Conservation (phyloP, 1,139 yeast species). For the Trichomonascaceae sp. region DNA sequence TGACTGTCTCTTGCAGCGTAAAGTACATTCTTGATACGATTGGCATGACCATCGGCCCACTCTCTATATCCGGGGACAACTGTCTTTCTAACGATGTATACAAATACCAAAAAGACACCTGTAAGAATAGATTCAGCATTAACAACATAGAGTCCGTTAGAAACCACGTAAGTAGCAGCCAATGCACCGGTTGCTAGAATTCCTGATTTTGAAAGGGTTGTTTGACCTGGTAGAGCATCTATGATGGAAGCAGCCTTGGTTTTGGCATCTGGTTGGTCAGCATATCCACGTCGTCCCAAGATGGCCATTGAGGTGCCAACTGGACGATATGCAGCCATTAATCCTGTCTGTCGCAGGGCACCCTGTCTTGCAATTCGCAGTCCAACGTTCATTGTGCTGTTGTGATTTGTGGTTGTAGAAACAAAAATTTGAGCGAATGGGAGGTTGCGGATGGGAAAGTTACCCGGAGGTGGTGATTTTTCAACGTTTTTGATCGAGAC, state of each 20-base stretch:
- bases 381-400: slow-evolving; percentile 7
- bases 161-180: slow-evolving; percentile 87
- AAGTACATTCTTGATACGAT: slow-evolving; percentile 72
- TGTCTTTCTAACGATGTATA: slow-evolving; percentile 72
- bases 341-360: slow-evolving; percentile 5
- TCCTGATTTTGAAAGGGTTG: slow-evolving; percentile 85
- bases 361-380: slow-evolving; percentile 9
- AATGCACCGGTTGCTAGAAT: slow-evolving; percentile 92
- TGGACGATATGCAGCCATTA: slow-evolving; percentile 5
- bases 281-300: slow-evolving; percentile 26
- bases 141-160: slow-evolving; percentile 85
- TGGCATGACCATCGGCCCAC: slow-evolving; percentile 89
- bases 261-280: slow-evolving; percentile 63
- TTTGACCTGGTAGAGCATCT: slow-evolving; percentile 91
- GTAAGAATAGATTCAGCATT: slow-evolving; percentile 91
- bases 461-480: background rate
- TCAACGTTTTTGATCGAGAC: background rate
- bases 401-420: background rate
- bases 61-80: slow-evolving; percentile 93
- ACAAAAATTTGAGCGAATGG: slow-evolving; percentile 9
- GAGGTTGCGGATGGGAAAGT: background rate
- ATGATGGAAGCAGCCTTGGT: slow-evolving; percentile 84
- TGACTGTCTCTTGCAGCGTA: slow-evolving; percentile 87
- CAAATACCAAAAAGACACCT: slow-evolving; percentile 70
- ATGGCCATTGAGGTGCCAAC: slow-evolving; percentile 1